phyloP scores from a whole-genome alignment of 306 rosid genomes.

The Arachis hypogaea region DNA sequence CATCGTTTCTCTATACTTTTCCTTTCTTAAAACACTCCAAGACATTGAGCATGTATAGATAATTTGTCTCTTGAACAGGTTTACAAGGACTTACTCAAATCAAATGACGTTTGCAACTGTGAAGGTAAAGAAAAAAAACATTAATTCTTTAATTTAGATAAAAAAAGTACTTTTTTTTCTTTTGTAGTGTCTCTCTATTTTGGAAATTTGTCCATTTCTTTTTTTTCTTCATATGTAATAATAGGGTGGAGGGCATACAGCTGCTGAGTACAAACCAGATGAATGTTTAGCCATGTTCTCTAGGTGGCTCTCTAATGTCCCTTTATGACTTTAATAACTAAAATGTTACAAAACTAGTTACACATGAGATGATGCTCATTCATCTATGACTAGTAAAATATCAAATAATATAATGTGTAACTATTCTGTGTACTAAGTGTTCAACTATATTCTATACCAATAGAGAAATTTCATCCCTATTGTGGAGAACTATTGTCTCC shows the following conservation, averaged over 20 bases:
- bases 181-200: neutral
- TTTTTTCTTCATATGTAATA: neutral
- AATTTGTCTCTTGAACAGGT: neutral
- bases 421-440: neutral
- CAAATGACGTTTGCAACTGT: conserved; percentile 44
- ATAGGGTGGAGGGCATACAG: conserved; percentile 33
- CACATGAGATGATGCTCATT: neutral
- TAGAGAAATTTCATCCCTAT: too few relatives aligned
- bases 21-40: too few relatives aligned
- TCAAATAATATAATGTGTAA: neutral
- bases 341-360: neutral
- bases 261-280: conserved; percentile 16
- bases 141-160: neutral
- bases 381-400: neutral
- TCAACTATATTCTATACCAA: too few relatives aligned
- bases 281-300: conserved; percentile 28
- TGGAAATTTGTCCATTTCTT: too few relatives aligned
- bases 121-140: conserved; percentile 36
- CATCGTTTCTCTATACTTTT: too few relatives aligned
- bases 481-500: too few relatives aligned
- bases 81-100: conserved; percentile 38
- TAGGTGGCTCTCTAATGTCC: conserved; percentile 31
- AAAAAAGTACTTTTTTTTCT: too few relatives aligned
- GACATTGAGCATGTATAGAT: too few relatives aligned
- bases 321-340: neutral